Conservation (phyloP, 331 rosid genomes). For the Rhamnella rubrinervis region DNA sequence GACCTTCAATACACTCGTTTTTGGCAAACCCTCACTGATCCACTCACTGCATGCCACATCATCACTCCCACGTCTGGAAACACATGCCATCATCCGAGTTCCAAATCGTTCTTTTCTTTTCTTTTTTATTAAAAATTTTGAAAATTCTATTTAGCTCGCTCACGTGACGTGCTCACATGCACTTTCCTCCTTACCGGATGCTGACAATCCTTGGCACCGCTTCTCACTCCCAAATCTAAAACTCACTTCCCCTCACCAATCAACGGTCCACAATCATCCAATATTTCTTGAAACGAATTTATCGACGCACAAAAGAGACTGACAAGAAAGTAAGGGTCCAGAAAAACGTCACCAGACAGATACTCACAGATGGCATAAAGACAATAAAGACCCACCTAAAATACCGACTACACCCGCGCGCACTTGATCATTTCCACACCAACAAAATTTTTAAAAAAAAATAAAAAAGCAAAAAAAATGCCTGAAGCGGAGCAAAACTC, state of each 20-base stretch:
- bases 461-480: neutral
- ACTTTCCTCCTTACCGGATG: neutral
- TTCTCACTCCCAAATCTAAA: conserved; percentile 28
- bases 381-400: neutral
- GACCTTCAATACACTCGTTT: neutral
- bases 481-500: neutral
- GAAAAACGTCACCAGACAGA: neutral
- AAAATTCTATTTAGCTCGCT: conserved; percentile 14
- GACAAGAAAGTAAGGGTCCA: neutral
- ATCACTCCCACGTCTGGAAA: conserved; percentile 35
- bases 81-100: conserved; percentile 25
- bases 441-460: neutral
- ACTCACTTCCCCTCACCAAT: conserved; percentile 18
- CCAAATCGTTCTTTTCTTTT: no score
- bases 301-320: neutral
- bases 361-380: neutral
- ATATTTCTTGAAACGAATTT: neutral
- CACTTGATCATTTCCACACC: conserved; percentile 13
- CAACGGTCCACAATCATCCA: conserved; percentile 9
- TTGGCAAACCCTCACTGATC: neutral
- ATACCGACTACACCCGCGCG: conserved; percentile 8
- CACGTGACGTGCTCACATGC: conserved; percentile 54
- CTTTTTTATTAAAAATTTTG: no score
- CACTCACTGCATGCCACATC: neutral
- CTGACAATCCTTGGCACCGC: conserved; percentile 23